Conservation (phyloP, 2,329 filamentous ascomycete species). For the Colletotrichum orchidophilum region DNA sequence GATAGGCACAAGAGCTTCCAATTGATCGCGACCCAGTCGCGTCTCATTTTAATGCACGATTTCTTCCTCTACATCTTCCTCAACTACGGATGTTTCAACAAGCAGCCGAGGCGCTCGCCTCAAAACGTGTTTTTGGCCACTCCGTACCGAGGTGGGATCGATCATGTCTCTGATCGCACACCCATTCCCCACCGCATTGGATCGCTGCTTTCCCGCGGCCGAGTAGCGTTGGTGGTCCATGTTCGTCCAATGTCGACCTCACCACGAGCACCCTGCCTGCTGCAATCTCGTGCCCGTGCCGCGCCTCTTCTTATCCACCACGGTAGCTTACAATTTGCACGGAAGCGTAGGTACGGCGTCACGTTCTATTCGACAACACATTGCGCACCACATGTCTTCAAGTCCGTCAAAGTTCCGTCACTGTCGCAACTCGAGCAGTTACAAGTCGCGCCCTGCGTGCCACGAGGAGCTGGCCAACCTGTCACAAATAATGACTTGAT, state of each 20-base stretch:
- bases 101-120: slow-evolving; percentile 12
- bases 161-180: slow-evolving; percentile 15
- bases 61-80: background rate
- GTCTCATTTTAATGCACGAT: background rate
- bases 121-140: slow-evolving; percentile 25
- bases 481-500: background rate
- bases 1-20: background rate
- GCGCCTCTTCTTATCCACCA: slow-evolving; percentile 7
- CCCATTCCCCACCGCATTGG: slow-evolving; percentile 8
- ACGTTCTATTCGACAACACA: background rate
- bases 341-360: slow-evolving; percentile 2
- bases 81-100: background rate
- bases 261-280: background rate
- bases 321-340: slow-evolving; percentile 8
- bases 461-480: background rate
- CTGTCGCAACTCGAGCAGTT: background rate
- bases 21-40: background rate
- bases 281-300: slow-evolving; percentile 6
- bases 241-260: slow-evolving; percentile 24
- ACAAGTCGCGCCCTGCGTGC: background rate
- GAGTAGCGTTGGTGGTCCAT: slow-evolving; percentile 12
- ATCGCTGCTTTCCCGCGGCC: background rate
- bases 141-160: background rate
- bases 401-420: slow-evolving; percentile 14
- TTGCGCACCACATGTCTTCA: slow-evolving; percentile 9